Conservation (phyloP, 1,139 yeast genomes). For the Saccharomyces hybrid region DNA sequence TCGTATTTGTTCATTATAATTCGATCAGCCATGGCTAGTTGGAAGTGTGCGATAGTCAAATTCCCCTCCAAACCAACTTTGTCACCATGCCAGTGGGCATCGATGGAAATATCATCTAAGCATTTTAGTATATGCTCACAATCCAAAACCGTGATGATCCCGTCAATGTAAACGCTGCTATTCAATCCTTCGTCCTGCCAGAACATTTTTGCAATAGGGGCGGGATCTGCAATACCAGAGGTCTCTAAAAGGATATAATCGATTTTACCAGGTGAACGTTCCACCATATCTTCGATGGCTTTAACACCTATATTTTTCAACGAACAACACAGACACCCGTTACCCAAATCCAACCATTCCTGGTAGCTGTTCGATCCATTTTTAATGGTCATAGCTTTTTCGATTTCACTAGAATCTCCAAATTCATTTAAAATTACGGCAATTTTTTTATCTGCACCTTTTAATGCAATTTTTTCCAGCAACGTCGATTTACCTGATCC, state of each 20-base stretch:
- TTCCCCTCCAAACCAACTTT: constrained; percentile 38
- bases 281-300: constrained; percentile 85
- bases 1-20: constrained; percentile 75
- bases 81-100: constrained; percentile 56
- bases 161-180: constrained; percentile 82
- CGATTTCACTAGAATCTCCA: constrained; percentile 85
- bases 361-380: constrained; percentile 57
- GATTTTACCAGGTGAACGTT: constrained; percentile 60
- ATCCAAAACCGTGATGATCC: constrained; percentile 88
- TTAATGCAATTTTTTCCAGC: constrained; percentile 61
- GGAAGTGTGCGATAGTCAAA: constrained; percentile 78
- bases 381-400: constrained; percentile 72
- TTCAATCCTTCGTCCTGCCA: constrained; percentile 90
- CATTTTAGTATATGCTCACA: constrained; percentile 58
- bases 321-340: constrained; percentile 94
- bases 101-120: constrained; percentile 52
- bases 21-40: constrained; percentile 83
- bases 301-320: constrained; percentile 90
- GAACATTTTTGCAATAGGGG: constrained; percentile 92
- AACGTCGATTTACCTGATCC: constrained; percentile 94
- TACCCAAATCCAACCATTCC: constrained; percentile 94
- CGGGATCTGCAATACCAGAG: constrained; percentile 98
- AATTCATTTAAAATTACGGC: constrained; percentile 91
- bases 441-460: constrained; percentile 50
- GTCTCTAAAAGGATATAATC: constrained; percentile 90